Evolutionary conservation across 2,329 filamentous ascomycete species (phyloP).

Genomic region (Colletotrichum sp.): DNA sequence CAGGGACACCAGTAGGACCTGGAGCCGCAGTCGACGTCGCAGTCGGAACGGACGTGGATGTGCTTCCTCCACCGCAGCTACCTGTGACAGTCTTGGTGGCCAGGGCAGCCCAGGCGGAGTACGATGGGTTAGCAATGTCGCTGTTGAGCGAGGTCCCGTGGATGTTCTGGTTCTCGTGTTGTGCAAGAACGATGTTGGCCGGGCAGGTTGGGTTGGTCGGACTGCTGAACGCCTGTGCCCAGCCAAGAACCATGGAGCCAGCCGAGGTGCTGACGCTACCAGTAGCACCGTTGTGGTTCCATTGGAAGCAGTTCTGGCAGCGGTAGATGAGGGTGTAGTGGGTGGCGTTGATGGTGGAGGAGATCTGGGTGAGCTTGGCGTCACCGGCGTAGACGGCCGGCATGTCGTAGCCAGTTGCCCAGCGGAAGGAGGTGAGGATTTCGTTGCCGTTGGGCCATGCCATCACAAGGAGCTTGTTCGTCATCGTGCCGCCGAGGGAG

Average conservation of each 20-base stretch:
- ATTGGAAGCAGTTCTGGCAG: conserved; percentile 62
- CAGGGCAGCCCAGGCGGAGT: conserved; percentile 47
- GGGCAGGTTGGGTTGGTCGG: conserved; percentile 47
- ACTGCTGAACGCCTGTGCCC: conserved; percentile 54
- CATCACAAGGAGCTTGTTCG: conserved; percentile 60
- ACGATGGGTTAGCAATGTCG: conserved; percentile 42
- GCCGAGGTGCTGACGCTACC: conserved; percentile 48
- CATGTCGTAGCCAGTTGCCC: conserved; percentile 61
- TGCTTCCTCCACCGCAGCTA: conserved; percentile 34
- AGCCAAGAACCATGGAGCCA: conserved; percentile 56
- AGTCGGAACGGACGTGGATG: conserved; percentile 28
- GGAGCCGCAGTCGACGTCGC: conserved; percentile 20
- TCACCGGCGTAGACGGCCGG: conserved; percentile 66
- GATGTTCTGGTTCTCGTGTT: conserved; percentile 58
- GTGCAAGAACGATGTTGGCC: conserved; percentile 48
- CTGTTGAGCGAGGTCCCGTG: conserved; percentile 50
- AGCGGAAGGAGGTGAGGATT: conserved; percentile 63
- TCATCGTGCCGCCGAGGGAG: conserved; percentile 62
- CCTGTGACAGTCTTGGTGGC: conserved; percentile 44
- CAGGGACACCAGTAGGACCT: conserved; percentile 35
- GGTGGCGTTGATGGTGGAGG: conserved; percentile 59
- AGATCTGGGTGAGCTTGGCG: conserved; percentile 66
- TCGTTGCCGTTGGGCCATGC: conserved; percentile 60
- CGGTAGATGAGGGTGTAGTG: conserved; percentile 69
- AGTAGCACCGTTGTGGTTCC: conserved; percentile 53